phyloP scores from a whole-genome alignment of 148 eudicot genomes.

The Camellia japonica region DNA sequence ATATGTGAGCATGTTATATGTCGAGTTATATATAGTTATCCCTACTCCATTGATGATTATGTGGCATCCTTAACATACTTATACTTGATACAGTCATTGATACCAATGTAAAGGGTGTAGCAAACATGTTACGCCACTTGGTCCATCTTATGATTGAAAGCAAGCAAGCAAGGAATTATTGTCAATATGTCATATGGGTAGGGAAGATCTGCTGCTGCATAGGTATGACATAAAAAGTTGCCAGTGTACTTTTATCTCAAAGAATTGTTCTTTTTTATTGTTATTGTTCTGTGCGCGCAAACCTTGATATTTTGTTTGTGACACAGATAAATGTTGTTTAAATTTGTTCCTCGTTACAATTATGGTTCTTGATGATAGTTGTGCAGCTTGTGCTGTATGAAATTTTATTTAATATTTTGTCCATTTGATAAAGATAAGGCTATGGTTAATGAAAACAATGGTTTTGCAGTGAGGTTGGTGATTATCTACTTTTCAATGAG shows the following conservation, averaged over 20 bases:
- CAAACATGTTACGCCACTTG: slow-evolving; percentile 83
- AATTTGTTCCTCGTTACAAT: not conserved
- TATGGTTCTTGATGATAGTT: not conserved
- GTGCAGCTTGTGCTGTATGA: no score
- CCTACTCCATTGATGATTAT: no score
- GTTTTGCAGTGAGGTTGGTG: no score
- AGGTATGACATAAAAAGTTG: slow-evolving; percentile 45
- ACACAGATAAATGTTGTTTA: not conserved
- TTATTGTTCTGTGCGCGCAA: not conserved
- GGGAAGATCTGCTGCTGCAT: slow-evolving; percentile 97
- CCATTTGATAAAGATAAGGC: no score
- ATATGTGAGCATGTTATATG: no score
- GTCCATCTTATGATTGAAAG: slow-evolving; percentile 80
- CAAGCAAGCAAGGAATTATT: slow-evolving; percentile 70
- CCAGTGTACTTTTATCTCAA: not conserved
- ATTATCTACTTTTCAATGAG: no score
- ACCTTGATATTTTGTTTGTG: no score
- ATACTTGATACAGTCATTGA: slow-evolving; percentile 75
- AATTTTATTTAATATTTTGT: no score
- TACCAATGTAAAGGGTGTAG: slow-evolving; percentile 81
- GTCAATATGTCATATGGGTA: slow-evolving; percentile 96
- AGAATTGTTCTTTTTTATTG: not conserved
- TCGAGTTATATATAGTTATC: no score
- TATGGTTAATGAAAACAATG: no score
- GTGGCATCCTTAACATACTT: no score